Conservation (phyloP, 306 rosid genomes). For the Gillenia trifoliata region DNA sequence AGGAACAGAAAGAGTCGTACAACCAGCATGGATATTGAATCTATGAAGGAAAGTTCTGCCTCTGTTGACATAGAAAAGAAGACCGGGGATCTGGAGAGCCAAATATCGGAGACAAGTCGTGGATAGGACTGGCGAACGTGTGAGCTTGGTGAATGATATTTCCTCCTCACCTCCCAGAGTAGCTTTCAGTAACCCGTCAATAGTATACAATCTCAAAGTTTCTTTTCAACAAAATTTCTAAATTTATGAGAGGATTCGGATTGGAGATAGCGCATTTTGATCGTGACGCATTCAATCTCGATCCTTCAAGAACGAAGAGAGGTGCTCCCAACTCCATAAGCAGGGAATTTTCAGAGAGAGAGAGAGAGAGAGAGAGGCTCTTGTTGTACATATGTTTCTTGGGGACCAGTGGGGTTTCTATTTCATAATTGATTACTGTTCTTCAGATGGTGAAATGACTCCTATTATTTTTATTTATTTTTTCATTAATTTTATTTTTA, state of each 20-base stretch:
- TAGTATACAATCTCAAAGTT: slow-evolving; percentile 33
- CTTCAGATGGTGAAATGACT: slow-evolving; percentile 21
- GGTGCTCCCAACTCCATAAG: slow-evolving; percentile 21
- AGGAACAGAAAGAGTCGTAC: slow-evolving; percentile 70
- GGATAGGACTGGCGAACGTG: slow-evolving; percentile 48
- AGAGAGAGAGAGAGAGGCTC: slow-evolving; percentile 18
- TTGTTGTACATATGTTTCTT: slow-evolving; percentile 48
- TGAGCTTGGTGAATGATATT: slow-evolving; percentile 25
- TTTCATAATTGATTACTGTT: slow-evolving; percentile 29
- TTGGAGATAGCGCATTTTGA: slow-evolving; percentile 34
- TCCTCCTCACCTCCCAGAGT: slow-evolving; percentile 20
- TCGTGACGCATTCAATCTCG: slow-evolving; percentile 19
- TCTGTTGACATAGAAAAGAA: slow-evolving; percentile 40
- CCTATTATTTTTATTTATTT: slow-evolving; percentile 19
- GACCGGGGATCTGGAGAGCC: slow-evolving; percentile 36
- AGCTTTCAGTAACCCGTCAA: slow-evolving; percentile 33
- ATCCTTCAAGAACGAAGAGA: slow-evolving; percentile 22
- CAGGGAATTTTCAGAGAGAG: slow-evolving; percentile 24
- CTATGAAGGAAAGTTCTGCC: slow-evolving; percentile 50
- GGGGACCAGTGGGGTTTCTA: slow-evolving; percentile 16
- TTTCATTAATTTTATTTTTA: slow-evolving; percentile 3
- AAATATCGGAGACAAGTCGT: slow-evolving; percentile 34
- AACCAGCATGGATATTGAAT: slow-evolving; percentile 69
- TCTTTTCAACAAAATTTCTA: slow-evolving; percentile 18
- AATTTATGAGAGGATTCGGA: slow-evolving; percentile 32